Conservation (phyloP, 1,284 basidiomycete species). For the Cryptococcus floricola region DNA sequence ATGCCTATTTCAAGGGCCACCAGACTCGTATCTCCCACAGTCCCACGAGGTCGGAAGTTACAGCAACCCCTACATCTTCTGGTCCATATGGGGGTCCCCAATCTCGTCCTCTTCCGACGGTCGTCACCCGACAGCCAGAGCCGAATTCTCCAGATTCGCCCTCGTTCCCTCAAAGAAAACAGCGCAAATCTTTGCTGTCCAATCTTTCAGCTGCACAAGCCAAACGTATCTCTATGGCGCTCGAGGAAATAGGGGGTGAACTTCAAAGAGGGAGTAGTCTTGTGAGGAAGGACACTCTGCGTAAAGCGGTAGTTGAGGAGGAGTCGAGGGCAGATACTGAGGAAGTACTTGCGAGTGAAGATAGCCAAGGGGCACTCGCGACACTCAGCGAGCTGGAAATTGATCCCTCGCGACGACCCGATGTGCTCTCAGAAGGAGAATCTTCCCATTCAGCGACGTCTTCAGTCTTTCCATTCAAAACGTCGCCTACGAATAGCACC, state of each 20-base stretch:
- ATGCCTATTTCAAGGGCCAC: slow-evolving; percentile 8
- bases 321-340: slow-evolving; percentile 10
- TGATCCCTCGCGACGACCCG: slow-evolving; percentile 2
- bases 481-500: slow-evolving; percentile 26
- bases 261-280: slow-evolving; percentile 13
- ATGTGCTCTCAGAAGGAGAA: slow-evolving; percentile 14
- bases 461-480: slow-evolving; percentile 28
- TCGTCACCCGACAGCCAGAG: slow-evolving; percentile 3
- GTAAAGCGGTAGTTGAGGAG: neutral
- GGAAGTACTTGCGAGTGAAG: slow-evolving; percentile 27
- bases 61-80: slow-evolving; percentile 16
- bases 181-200: slow-evolving; percentile 35
- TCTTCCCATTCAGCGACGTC: slow-evolving; percentile 18
- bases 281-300: neutral
- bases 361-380: neutral
- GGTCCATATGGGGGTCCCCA: neutral
- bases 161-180: neutral
- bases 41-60: slow-evolving; percentile 15
- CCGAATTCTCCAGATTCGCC: slow-evolving; percentile 4
- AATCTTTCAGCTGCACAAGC: slow-evolving; percentile 36
- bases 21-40: slow-evolving; percentile 3
- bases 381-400: neutral
- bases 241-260: slow-evolving; percentile 37
- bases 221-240: slow-evolving; percentile 41
- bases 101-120: slow-evolving; percentile 7